Percentiles rank a stretch among this genome's conserved stretches.
These are phyloP conservation scores for Metschnikowia drakensbergensis DNA, from an alignment of 805 yeast genomes.

Conservation along the genomic window DNA sequence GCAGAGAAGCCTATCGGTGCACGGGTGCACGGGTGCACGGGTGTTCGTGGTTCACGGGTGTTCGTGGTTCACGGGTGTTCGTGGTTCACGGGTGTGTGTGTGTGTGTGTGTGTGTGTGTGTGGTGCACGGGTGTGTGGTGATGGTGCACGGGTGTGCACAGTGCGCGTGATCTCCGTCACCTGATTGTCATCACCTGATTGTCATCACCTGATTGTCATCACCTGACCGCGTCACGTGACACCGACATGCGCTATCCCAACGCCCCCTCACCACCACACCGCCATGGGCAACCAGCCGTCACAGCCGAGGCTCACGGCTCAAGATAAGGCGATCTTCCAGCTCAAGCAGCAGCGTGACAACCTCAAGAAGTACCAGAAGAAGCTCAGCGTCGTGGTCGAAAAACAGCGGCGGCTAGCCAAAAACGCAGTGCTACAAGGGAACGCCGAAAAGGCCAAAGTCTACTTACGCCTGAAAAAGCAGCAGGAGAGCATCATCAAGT, in stretches of 20 bases:
- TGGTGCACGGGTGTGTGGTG: no score
- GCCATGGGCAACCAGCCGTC: conserved; percentile 42
- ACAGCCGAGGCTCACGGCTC: conserved; percentile 66
- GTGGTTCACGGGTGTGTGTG: no score
- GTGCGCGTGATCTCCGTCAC: no score
- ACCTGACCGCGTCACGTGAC: not conserved
- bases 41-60: no score
- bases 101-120: no score
- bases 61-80: no score
- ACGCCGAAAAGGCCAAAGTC: conserved; percentile 59
- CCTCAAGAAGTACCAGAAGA: conserved; percentile 65
- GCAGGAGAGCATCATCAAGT: conserved; percentile 67
- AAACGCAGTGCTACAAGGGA: conserved; percentile 48
- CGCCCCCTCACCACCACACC: not conserved
- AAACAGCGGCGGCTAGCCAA: conserved; percentile 62
- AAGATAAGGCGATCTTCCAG: conserved; percentile 83
- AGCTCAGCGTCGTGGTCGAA: conserved; percentile 52
- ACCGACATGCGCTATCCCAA: not conserved
- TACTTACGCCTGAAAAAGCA: conserved; percentile 76
- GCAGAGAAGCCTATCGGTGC: not conserved
- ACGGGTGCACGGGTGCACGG: not conserved
- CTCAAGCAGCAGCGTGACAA: conserved; percentile 86
- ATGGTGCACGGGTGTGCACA: no score
- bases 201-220: not conserved
- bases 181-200: no score